phyloP scores from a whole-genome alignment of 768 basidiomycete genomes.

The Tubosaeta brunneosetosa region DNA sequence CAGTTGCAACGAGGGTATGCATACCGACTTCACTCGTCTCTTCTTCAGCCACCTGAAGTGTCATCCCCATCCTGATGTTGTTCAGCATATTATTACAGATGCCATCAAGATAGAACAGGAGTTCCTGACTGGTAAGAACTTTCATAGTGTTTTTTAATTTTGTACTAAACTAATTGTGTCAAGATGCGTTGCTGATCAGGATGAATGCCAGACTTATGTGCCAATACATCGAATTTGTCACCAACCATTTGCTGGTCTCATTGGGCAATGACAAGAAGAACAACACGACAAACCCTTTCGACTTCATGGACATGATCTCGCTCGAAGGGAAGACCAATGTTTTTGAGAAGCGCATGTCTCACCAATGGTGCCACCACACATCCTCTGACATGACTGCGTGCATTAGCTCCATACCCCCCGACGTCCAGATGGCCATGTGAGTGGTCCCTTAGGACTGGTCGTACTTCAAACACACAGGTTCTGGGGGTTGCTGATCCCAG shows the following conservation, averaged over 20 bases:
- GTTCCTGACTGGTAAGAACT: slow-evolving; percentile 64
- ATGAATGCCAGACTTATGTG: slow-evolving; percentile 89
- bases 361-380: slow-evolving; percentile 39
- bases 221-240: slow-evolving; percentile 89
- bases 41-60: slow-evolving; percentile 79
- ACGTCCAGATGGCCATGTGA: no score
- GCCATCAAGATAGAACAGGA: slow-evolving; percentile 39
- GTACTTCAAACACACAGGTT: no score
- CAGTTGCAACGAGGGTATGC: slow-evolving; percentile 92
- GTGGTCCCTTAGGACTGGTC: no score
- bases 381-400: no score
- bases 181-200: slow-evolving; percentile 90
- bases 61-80: slow-evolving; percentile 75
- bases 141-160: rapidly evolving
- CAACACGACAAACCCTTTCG: slow-evolving; percentile 75
- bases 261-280: slow-evolving; percentile 82
- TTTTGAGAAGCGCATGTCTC: slow-evolving; percentile 92
- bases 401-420: no score
- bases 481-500: no score
- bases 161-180: neutral
- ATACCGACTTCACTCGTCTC: slow-evolving; percentile 93
- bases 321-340: slow-evolving; percentile 96
- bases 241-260: slow-evolving; percentile 80
- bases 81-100: slow-evolving; percentile 67
- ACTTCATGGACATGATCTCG: slow-evolving; percentile 95